Evolutionary conservation across 768 basidiomycete genomes (phyloP), one percentile per base, ranked within the genome.

Genomic region (Rhizopogon salebrosus): DNA sequence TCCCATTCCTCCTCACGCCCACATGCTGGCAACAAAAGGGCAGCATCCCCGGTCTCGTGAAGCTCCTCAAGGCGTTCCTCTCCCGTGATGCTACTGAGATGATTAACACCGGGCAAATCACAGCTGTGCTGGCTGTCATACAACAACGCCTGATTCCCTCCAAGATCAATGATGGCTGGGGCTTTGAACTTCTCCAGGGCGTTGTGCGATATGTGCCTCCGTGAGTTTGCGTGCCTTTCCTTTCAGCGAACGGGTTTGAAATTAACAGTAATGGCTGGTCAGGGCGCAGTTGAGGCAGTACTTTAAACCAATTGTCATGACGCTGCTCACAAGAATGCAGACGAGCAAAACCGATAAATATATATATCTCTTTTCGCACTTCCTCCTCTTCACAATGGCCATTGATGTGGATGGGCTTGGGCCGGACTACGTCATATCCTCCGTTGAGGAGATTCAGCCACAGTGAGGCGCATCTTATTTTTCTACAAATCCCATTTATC

Each of bases 21-120:
- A 75, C 83, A 0, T 77, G 87, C 6, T 99, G 97, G 95, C 85
- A 88, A 64, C 91, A 93, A 65, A 88, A 95, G 61, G 97, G 97
- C 10, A 94, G 88, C 63, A 84, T 99, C 39, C 97, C 97, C 0
- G 95, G 94, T 1, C 79, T 99, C 2, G 93, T 95, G 18, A 84
- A 90, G 59, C 74, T 98, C 16, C 75, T 98, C 49, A 86, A 86
- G 48, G 91, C 92, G 6, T 93, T 91, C 72, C 72, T 99, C 13
- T 70, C 77, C 0, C 78, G 87, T 27, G 94, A 92, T 52, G 79
- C 82, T 9, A 61, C 63, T 1, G 74, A 81, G 57, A 89, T 98
- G 78, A 74, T 85, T 27, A 76, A 73, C 8, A 70, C 79, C 14
- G 85, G 85, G 0, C 93, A 95, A 63, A 71, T 93, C 13, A 79